Evolutionary conservation across 139 green algal genomes (phyloP), one percentile per base, ranked within the genome.

Genomic region (Edaphochlamys debaryana): DNA sequence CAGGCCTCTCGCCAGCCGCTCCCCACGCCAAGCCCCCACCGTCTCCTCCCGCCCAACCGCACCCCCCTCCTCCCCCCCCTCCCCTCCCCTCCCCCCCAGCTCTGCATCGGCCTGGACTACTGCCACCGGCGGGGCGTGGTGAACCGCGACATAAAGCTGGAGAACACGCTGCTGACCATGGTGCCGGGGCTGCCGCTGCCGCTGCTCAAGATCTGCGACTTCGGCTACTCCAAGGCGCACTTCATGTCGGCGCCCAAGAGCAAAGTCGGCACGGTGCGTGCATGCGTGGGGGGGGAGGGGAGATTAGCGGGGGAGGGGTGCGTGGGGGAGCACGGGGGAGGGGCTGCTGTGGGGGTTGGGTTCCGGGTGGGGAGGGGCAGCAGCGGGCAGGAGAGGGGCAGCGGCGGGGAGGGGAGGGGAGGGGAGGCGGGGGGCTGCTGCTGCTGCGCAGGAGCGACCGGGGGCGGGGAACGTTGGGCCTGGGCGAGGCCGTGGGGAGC

Each of bases 181-280:
- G 75, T 87, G 67, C 82, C 76, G 5, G 89, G 90, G 34, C 77
- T 92, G 71, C 90, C 87, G 54, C 70, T 93, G 69, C 95, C 96
- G 25, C 87, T 98, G 77, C 89, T 99, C n/a, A 99, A 99, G 86
- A 98, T 99, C 72, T 98, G 96, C 83, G 96, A 99, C 79, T 99
- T 99, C 88, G 96, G 96, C 17, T 98, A 97, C 90, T 91, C 75
- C 63, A 95, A 96, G 79, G 87, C 81, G 60, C 80, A 97, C 79
- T 94, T 92, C 79, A 94, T 97, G 91, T 94, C 88, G 58, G 95
- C 94, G 25, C 94, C 94, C 11, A 95, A 94, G 60, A 96, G 90
- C 11, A 95, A 96, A 66, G 97, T 99, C 37, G 95, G 96, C 32
- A 98, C 96, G 56, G 69, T 89, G 19, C 15, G 73, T 66, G 62